Base-by-base conservation (phyloP, 768 basidiomycete genomes). In the Boletus speciosus region DNA sequence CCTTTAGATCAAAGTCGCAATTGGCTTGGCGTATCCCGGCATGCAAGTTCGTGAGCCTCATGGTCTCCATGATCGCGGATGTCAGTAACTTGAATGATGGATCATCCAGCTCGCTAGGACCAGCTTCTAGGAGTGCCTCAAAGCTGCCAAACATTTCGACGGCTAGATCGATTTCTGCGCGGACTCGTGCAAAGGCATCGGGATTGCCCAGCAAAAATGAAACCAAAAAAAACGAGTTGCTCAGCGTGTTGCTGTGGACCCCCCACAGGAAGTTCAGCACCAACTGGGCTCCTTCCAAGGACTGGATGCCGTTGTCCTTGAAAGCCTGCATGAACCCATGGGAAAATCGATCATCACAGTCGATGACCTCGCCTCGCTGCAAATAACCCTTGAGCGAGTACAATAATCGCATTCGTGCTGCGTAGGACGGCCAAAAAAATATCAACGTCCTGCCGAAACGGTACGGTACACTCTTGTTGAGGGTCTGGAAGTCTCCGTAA, bases 101-200 rank as follows among this genome's bases (percentile, higher is more conserved):
- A 35, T 61, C 49, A 10, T 64, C 65, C 51, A 67, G 9, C 21
- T 43, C 25, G 6, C 54, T 51, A 0, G 62, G 62, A 37, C 27
- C 55, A 2, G 52, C 56, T 6, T 44, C 51, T 0, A 66, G 49
- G 2, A 67, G 44, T 12, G 23, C 27, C 19, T 59, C 59, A 43
- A 67, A 43, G 41, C 32, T 38, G 2, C 61, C 51, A 1, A 47
- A 61, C 9, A 34, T 58, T 29, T 53, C 27, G 6, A 67, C 47
- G 1, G 57, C 62, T 6, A 15, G 21, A 37, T 82, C 81, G 12
- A 83, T 66, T 54, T 83, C 79, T 5, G 69, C 65, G 2, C 76
- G 76, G 6, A 81, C 71, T 47, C 73, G 76, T 29, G 72, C 69
- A 66, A 81, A 69, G 1, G 69, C 74, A n/a, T 67, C 63, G 0